Percentiles rank a stretch among this genome's conserved stretches.
These are phyloP conservation scores for Yamadazyma trypodendri DNA, from an alignment of 1,139 yeast genomes.

Conservation along the genomic window DNA sequence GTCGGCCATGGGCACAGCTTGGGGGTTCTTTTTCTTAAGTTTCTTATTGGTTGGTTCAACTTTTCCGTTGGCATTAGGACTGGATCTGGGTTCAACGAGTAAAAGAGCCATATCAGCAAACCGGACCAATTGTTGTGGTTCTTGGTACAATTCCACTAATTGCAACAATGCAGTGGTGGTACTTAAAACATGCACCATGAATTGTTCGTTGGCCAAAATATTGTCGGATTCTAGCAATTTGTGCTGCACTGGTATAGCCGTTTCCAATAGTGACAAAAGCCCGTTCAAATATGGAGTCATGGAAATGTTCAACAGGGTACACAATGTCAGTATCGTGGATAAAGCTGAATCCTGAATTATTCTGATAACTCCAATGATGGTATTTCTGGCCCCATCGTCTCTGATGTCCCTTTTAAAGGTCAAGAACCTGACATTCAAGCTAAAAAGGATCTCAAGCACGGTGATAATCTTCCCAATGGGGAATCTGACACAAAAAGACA, in stretches of 20 bases:
- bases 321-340: constrained; percentile 36
- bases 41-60: constrained; percentile 18
- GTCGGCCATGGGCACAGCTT: constrained; percentile 61
- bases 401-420: constrained; percentile 59
- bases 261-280: constrained; percentile 53
- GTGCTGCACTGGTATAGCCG: constrained; percentile 49
- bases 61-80: constrained; percentile 1
- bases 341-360: constrained; percentile 47
- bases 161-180: constrained; percentile 29
- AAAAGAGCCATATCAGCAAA: constrained; percentile 47
- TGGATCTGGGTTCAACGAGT: constrained; percentile 41
- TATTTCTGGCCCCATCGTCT: constrained; percentile 43
- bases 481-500: constrained; percentile 46
- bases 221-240: constrained; percentile 32
- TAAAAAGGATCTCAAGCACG: constrained; percentile 49
- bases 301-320: constrained; percentile 42
- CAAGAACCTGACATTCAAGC: constrained; percentile 53
- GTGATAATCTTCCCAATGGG: constrained; percentile 58
- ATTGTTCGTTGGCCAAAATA: constrained; percentile 31
- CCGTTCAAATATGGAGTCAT: constrained; percentile 48
- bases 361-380: constrained; percentile 41
- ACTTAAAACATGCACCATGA: constrained; percentile 28
- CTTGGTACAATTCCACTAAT: constrained; percentile 33
- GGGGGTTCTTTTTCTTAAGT: constrained; percentile 44
- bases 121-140: constrained; percentile 39